A percentile compares a stretch with the other conserved stretches of the same genome.
phyloP scores from a whole-genome alignment of 75 land plant species.

The Larix kaempferi region DNA sequence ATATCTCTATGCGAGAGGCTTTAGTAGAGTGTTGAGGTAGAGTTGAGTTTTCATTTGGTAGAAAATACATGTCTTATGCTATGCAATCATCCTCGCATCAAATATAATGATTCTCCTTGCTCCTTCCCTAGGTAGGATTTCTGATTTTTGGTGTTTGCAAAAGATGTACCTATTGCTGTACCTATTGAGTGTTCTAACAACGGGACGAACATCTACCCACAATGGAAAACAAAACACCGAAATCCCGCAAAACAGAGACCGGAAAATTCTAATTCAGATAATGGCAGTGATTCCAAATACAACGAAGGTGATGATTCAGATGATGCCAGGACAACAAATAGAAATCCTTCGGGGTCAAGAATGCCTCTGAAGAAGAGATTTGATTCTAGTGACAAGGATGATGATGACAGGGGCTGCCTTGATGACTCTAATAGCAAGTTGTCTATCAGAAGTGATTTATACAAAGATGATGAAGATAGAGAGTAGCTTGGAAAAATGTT shows the following conservation, averaged over 20 bases:
- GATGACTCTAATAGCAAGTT: conserved; percentile 71
- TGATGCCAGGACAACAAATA: conserved; percentile 59
- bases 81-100: too few relatives aligned
- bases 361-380: conserved; percentile 87
- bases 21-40: too few relatives aligned
- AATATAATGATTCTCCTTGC: too few relatives aligned
- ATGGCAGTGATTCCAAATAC: conserved; percentile 54
- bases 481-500: conserved; percentile 52
- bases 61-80: too few relatives aligned
- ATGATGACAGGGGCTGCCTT: conserved; percentile 33
- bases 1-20: too few relatives aligned
- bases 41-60: too few relatives aligned
- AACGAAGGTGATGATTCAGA: conserved; percentile 57
- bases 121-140: too few relatives aligned
- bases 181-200: conserved; percentile 81
- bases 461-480: conserved; percentile 84
- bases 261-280: conserved; percentile 53
- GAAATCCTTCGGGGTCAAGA: conserved; percentile 30
- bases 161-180: conserved; percentile 40
- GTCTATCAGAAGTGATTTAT: conserved; percentile 80
- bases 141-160: too few relatives aligned
- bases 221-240: conserved; percentile 34
- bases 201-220: conserved; percentile 60
- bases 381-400: conserved; percentile 55
- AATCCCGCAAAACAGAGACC: conserved; percentile 37